Evolutionary conservation across 148 eudicot genomes (phyloP).

Genomic region (Diospyros kaki): DNA sequence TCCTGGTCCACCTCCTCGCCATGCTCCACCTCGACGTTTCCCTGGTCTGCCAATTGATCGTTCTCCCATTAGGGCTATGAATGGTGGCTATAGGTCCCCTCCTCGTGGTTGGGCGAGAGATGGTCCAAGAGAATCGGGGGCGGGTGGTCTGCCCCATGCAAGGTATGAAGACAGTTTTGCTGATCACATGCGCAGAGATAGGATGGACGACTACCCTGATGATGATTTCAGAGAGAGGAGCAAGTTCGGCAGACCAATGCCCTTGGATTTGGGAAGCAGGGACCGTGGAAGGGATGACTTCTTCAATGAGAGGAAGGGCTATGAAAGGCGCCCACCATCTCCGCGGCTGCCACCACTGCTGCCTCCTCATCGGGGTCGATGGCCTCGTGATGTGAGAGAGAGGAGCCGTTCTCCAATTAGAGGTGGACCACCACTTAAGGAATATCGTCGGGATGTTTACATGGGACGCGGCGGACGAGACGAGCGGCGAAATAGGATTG

Average conservation of each 20-base stretch:
- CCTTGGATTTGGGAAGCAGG: slow-evolving; percentile 57
- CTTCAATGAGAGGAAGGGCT: slow-evolving; percentile 61
- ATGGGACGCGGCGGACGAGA: slow-evolving; percentile 70
- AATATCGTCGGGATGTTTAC: slow-evolving; percentile 51
- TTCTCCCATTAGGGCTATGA: slow-evolving; percentile 55
- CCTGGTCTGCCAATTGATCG: slow-evolving; percentile 64
- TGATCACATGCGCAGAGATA: slow-evolving; percentile 55
- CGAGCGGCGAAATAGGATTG: slow-evolving; percentile 53
- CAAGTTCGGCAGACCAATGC: slow-evolving; percentile 59
- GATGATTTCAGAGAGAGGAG: slow-evolving; percentile 62
- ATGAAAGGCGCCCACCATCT: slow-evolving; percentile 58
- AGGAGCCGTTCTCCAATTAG: slow-evolving; percentile 74
- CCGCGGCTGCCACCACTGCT: slow-evolving; percentile 44
- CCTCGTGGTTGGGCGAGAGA: slow-evolving; percentile 78
- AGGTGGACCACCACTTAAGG: slow-evolving; percentile 56
- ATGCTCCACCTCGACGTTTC: slow-evolving; percentile 51
- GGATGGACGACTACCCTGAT: slow-evolving; percentile 63
- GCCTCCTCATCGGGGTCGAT: slow-evolving; percentile 44
- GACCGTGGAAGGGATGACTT: slow-evolving; percentile 48
- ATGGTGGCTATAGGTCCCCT: slow-evolving; percentile 64
- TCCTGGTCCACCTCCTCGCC: slow-evolving; percentile 62
- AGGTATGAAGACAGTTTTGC: slow-evolving; percentile 68
- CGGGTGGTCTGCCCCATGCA: slow-evolving; percentile 50
- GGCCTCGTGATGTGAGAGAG: slow-evolving; percentile 60
- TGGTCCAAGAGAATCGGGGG: slow-evolving; percentile 63